Base-by-base conservation (phyloP, 2,329 filamentous ascomycete genomes). In the Calonectria pseudoreteaudii region DNA sequence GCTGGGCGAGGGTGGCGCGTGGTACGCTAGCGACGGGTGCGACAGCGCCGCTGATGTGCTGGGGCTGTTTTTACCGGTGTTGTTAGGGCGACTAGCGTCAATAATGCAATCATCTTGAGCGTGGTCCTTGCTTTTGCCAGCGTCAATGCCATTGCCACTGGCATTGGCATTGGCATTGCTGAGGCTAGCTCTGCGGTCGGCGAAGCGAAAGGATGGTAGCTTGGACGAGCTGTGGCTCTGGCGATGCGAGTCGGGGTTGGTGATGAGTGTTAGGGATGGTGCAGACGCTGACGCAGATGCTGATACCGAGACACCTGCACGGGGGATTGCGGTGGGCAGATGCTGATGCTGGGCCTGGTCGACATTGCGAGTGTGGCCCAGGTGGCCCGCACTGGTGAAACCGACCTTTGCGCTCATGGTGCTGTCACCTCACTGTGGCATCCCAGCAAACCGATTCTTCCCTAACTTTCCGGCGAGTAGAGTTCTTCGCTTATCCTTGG, bases 191-290 rank as follows among this genome's bases (percentile, higher is more conserved):
- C 83, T 83, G 69, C 87, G 83, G 82, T 90, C 89, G 76, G 85
- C 87, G 79, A 89, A 89, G 72, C 89, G 89, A 81, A 88, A 90
- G 28, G 89, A 86, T 34, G 90, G 89, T 76, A 90, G 83, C 78
- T 90, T 91, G 74, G 89, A 91, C 49, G 88, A 87, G 79, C 86
- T 90, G 81, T 90, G 87, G 80, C 81, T 88, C 76, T 88, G 88
- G 69, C 89, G 88, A 81, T 90, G 89, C 56, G 83, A 81, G 77
- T 90, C 87, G 68, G 81, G 75, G 71, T 74, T 77, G 67, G 75
- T 70, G 62, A 76, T 70, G 47, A 73, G 62, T 52, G 74, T 67
- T 36, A 73, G 70, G 47, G 74, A 72, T 64, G 74, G 72, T 71
- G 76, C 65, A 64, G 76, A 66, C 70, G 76, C 75, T 34, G 66